Percentiles rank a stretch among this genome's conserved stretches.
phyloP scores from a whole-genome alignment of 2,329 filamentous ascomycete genomes.

The Aspergillus costaricaensis region DNA sequence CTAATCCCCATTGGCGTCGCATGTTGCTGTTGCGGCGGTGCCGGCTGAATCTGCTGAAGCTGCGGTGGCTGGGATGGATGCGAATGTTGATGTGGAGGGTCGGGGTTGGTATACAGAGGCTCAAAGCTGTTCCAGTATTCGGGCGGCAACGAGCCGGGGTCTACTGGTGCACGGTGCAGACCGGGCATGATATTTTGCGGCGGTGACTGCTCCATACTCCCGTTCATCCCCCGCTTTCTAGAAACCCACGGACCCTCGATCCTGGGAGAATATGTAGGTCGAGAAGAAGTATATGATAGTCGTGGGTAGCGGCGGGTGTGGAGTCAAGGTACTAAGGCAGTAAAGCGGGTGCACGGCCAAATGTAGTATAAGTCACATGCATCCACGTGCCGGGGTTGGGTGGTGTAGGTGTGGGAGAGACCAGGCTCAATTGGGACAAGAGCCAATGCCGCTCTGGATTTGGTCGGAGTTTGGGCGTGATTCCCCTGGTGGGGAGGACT shows the following conservation, averaged over 20 bases:
- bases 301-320: constrained; percentile 4
- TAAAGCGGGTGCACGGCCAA: constrained; percentile 2
- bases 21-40: constrained; percentile 25
- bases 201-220: constrained; percentile 40
- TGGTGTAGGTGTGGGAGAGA: neutral
- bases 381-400: constrained; percentile 20
- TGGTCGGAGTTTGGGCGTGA: constrained; percentile 7
- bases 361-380: constrained; percentile 22
- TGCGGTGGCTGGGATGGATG: constrained; percentile 29
- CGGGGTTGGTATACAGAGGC: constrained; percentile 29
- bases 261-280: neutral
- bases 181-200: constrained; percentile 33
- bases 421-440: constrained; percentile 15
- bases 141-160: constrained; percentile 28
- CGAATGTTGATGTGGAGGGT: constrained; percentile 30
- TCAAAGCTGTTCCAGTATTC: constrained; percentile 45
- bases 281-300: neutral
- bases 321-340: constrained; percentile 3
- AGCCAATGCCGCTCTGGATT: constrained; percentile 15
- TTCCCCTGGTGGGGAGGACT: constrained; percentile 7
- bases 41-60: constrained; percentile 22
- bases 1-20: constrained; percentile 35
- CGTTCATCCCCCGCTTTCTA: constrained; percentile 12
- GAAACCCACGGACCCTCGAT: constrained; percentile 6
- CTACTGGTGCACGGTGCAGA: constrained; percentile 30